Base-by-base conservation (phyloP, 306 rosid genomes). In the Vigna mungo region DNA sequence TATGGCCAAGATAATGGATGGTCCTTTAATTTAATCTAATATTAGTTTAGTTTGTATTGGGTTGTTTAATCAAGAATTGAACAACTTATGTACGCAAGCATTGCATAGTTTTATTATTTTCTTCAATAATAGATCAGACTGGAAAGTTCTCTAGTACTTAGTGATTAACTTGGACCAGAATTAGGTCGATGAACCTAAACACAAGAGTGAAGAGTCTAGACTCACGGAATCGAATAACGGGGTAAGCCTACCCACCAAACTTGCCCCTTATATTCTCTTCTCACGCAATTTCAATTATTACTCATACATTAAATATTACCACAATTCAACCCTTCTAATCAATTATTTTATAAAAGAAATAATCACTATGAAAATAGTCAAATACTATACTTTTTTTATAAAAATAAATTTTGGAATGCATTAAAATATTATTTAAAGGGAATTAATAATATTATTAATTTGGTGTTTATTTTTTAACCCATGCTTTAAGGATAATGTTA, bases 171-270 rank as follows among this genome's bases (percentile, higher is more conserved):
- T 9, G 46, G 17, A 39, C 52, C 4, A 46, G 49, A n/a, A 39
- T 32, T 62, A 4, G 55, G 46, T 70, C 7, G 2, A 49, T 27
- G 17, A 27, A 9, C 16, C 60, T 3, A 48, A 49, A 17, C 8
- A 4, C 10, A 46, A 9, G 3, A 30, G 34, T 54, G 77, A 76
- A 64, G 79, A 2, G 18, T 63, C 75, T 59, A 43, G 86, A 60
- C 37, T 68, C 12, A 51, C 54, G 74, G 43, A 34, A 62, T 13
- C 15, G 39, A 21, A 52, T 13, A 27, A 46, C 9, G 7, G 52
- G 48, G 64, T 27, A 27, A 27, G 32, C 32, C 32, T 27, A 27
- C 32, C 32, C 32, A 30, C 9, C 9, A 43, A 30, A n/a, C 6
- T 48, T 44, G 4, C 77, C 46, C 41, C 27, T 18, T 21, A 62